Conservation (phyloP, 352 stramenopile species). For the Phytophthora sp. region DNA sequence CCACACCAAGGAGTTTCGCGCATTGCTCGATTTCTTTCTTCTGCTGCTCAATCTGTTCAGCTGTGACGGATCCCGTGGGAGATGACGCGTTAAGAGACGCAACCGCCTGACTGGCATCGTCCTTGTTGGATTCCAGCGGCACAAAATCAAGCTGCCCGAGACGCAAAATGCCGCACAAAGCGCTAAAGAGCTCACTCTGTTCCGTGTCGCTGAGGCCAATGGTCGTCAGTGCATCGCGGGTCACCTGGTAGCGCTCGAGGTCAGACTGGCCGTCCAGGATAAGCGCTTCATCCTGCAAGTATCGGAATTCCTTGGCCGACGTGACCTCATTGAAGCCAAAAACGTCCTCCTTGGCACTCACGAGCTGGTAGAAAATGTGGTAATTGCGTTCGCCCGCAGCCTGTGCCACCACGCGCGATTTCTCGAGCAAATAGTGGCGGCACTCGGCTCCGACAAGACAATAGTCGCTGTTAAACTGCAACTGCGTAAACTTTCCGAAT, state of each 20-base stretch:
- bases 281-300: conserved; percentile 76
- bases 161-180: conserved; percentile 77
- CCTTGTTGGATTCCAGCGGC: conserved; percentile 73
- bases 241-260: conserved; percentile 82
- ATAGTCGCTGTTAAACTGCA: conserved; percentile 91
- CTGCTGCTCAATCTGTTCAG: conserved; percentile 55
- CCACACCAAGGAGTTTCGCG: conserved; percentile 73
- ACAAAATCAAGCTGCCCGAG: conserved; percentile 87
- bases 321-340: conserved; percentile 59
- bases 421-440: conserved; percentile 97
- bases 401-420: conserved; percentile 94
- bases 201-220: conserved; percentile 77
- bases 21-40: conserved; percentile 66
- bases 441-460: conserved; percentile 90
- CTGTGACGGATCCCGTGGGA: conserved; percentile 19
- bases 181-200: conserved; percentile 75
- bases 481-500: conserved; percentile 95
- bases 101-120: conserved; percentile 74
- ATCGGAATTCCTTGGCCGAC: conserved; percentile 69
- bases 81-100: conserved; percentile 45
- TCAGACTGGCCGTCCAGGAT: conserved; percentile 75
- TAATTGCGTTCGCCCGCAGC: conserved; percentile 95
- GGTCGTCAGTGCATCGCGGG: conserved; percentile 73
- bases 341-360: conserved; percentile 62
- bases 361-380: conserved; percentile 98